phyloP scores from a whole-genome alignment of 176 grass and related monocot species.

The Avena atlantica region DNA sequence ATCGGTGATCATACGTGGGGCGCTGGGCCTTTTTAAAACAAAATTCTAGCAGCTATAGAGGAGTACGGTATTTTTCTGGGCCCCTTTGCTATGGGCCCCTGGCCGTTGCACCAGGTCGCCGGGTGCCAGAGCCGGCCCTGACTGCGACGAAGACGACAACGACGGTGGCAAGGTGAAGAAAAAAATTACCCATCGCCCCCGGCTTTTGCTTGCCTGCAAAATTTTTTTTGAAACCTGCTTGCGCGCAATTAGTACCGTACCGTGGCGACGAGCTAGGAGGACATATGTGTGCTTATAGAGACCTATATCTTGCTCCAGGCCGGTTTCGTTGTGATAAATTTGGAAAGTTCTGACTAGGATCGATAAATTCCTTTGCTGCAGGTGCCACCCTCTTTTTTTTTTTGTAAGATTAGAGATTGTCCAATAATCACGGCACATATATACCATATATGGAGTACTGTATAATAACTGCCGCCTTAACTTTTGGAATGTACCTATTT shows the following conservation, averaged over 20 bases:
- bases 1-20: too few species aligned
- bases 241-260: background rate
- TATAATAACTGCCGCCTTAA: background rate
- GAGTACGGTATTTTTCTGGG: too few species aligned
- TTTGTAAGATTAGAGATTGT: background rate
- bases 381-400: background rate
- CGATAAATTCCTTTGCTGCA: background rate
- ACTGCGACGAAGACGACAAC: background rate
- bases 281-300: background rate
- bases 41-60: too few species aligned
- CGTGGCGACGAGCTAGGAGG: background rate
- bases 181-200: background rate
- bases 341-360: background rate
- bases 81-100: too few species aligned
- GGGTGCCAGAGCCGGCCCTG: background rate
- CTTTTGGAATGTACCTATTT: background rate
- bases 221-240: background rate
- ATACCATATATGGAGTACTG: background rate
- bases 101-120: too few species aligned
- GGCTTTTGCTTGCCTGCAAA: background rate
- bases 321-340: background rate
- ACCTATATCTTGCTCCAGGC: background rate
- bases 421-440: background rate
- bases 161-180: background rate
- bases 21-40: too few species aligned